Percentiles rank a stretch among this genome's conserved stretches.
Conservation (phyloP, 2,329 filamentous ascomycete species). For the Pseudogymnoascus sp. region DNA sequence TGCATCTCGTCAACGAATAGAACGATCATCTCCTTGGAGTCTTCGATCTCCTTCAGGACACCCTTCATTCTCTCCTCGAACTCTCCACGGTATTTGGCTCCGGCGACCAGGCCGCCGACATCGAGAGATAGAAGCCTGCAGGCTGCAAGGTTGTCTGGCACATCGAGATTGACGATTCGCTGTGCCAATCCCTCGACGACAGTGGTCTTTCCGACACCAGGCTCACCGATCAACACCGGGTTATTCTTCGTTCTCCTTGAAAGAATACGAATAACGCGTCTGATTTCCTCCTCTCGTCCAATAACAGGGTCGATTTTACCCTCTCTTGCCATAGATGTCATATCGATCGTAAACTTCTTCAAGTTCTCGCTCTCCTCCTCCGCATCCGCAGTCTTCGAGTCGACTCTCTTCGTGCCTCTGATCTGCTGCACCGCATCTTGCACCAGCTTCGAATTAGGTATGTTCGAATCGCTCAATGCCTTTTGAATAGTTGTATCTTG, state of each 20-base stretch:
- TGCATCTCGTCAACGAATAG: conserved; percentile 99
- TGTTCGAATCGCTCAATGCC: conserved; percentile 75
- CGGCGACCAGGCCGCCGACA: conserved; percentile 88
- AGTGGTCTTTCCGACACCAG: conserved; percentile 96
- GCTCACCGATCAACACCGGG: conserved; percentile 93
- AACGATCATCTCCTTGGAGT: conserved; percentile 93
- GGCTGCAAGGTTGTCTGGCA: conserved; percentile 87
- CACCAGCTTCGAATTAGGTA: conserved; percentile 84
- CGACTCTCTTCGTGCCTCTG: conserved; percentile 84
- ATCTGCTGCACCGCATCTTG: conserved; percentile 88
- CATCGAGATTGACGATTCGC: conserved; percentile 92
- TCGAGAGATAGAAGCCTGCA: conserved; percentile 94
- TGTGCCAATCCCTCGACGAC: conserved; percentile 94
- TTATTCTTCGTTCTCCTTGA: conserved; percentile 97
- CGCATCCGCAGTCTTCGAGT: conserved; percentile 90
- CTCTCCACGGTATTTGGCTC: conserved; percentile 96
- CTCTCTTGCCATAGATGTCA: conserved; percentile 92
- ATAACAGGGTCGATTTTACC: conserved; percentile 98
- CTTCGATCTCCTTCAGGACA: conserved; percentile 90
- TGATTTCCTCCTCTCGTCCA: conserved; percentile 90
- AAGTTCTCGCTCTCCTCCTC: conserved; percentile 92
- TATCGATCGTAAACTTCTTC: conserved; percentile 97
- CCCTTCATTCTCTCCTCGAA: conserved; percentile 99
- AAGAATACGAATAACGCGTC: conserved; percentile 83
- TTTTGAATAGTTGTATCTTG: conserved; percentile 71